Percentiles rank a stretch among this genome's conserved stretches.
phyloP scores from a whole-genome alignment of 805 yeast species.

The Komagataella ulmi region DNA sequence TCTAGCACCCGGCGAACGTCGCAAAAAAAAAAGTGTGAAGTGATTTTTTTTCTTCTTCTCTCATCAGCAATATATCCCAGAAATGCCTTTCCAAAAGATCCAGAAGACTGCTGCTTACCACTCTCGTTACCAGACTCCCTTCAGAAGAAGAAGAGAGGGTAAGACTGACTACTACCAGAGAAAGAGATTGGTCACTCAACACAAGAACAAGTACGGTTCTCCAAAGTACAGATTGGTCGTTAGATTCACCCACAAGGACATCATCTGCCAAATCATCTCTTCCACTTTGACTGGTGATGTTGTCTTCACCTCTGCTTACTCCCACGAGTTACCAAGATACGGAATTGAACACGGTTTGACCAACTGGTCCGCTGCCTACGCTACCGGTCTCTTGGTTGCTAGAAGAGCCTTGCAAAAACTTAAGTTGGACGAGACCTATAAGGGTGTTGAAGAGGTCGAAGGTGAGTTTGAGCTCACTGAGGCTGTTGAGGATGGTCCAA shows the following conservation, averaged over 20 bases:
- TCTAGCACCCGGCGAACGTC: neutral
- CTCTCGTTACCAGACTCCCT: slow-evolving; percentile 99
- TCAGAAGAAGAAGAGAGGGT: slow-evolving; percentile 99
- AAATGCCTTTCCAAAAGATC: slow-evolving; percentile 67
- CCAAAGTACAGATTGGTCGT: slow-evolving; percentile 99
- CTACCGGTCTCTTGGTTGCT: slow-evolving; percentile 96
- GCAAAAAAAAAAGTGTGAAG: neutral
- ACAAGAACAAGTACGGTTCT: slow-evolving; percentile 99
- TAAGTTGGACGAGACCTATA: slow-evolving; percentile 95
- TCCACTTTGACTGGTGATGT: slow-evolving; percentile 96
- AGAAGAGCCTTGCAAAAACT: slow-evolving; percentile 97
- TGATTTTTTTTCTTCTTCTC: slow-evolving; percentile 6
- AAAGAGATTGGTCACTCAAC: slow-evolving; percentile 98
- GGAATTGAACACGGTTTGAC: slow-evolving; percentile 98
- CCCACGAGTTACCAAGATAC: slow-evolving; percentile 96
- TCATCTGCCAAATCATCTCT: slow-evolving; percentile 94
- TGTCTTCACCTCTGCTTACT: slow-evolving; percentile 94
- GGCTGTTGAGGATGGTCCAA: slow-evolving; percentile 98
- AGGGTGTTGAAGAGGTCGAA: slow-evolving; percentile 98
- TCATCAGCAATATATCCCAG: slow-evolving; percentile 14
- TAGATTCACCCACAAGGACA: slow-evolving; percentile 99
- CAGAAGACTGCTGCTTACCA: slow-evolving; percentile 86
- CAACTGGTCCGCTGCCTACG: slow-evolving; percentile 99
- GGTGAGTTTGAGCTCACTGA: slow-evolving; percentile 98
- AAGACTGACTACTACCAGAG: slow-evolving; percentile 99